Evolutionary conservation across 495 filamentous ascomycete genomes (phyloP).

Genomic region (Evansstolkia leycettana): DNA sequence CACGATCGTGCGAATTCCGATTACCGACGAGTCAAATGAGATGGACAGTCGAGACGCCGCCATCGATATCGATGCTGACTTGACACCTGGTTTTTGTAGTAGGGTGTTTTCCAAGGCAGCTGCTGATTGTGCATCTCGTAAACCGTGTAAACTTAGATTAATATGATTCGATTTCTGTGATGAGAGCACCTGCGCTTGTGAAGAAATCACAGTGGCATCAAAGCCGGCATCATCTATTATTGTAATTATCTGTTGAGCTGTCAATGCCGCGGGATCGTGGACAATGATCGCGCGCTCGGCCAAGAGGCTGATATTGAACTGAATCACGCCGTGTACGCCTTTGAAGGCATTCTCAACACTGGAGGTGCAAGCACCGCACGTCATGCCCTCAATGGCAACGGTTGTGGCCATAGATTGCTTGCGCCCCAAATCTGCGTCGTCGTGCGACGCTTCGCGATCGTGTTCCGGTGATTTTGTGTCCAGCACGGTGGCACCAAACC

Average conservation of each 20-base stretch:
- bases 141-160: conserved; percentile 75
- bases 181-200: conserved; percentile 21
- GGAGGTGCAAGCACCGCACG: conserved; percentile 89
- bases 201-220: conserved; percentile 60
- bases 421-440: conserved; percentile 26
- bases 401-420: conserved; percentile 54
- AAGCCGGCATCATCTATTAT: conserved; percentile 69
- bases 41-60: conserved; percentile 55
- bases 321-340: conserved; percentile 60
- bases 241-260: conserved; percentile 54
- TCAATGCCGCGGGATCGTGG: conserved; percentile 63
- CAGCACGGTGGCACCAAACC: conserved; percentile 80
- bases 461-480: conserved; percentile 21
- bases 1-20: conserved; percentile 73
- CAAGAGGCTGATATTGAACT: conserved; percentile 87
- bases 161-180: conserved; percentile 33
- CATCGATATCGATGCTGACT: conserved; percentile 57
- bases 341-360: conserved; percentile 78
- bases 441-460: conserved; percentile 7
- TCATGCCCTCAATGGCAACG: conserved; percentile 86
- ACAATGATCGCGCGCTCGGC: conserved; percentile 84
- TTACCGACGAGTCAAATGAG: conserved; percentile 52
- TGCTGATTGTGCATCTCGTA: conserved; percentile 57
- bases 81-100: conserved; percentile 53
- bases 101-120: conserved; percentile 59